Percentiles rank a stretch among this genome's conserved stretches.
Evolutionary conservation across 202 grass and related monocot species (phyloP).

Genomic region (Zizania palustris): DNA sequence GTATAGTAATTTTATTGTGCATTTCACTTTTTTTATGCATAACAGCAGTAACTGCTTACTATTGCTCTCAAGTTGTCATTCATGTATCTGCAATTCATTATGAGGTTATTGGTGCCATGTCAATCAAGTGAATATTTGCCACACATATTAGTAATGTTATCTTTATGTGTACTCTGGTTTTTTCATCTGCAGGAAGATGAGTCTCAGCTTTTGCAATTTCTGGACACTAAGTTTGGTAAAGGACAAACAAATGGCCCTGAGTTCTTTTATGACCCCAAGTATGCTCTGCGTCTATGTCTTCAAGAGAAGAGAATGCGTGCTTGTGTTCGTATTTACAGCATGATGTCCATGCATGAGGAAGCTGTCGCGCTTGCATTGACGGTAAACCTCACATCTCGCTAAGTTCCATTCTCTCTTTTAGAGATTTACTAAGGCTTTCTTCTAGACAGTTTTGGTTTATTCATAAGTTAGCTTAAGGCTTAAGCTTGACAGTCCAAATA

Average conservation of each 20-base stretch:
- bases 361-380: constrained; percentile 93
- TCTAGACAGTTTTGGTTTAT: too few species aligned
- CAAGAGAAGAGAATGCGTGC: constrained; percentile 95
- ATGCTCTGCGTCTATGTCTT: constrained; percentile 95
- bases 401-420: not conserved
- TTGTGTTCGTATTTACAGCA: constrained; percentile 97
- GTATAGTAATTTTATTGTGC: not conserved
- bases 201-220: constrained; percentile 84
- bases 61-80: constrained; percentile 5
- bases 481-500: too few species aligned
- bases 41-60: constrained; percentile 27
- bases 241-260: constrained; percentile 66
- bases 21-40: constrained; percentile 35
- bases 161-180: constrained; percentile 24
- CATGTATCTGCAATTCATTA: not conserved
- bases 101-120: constrained; percentile 22
- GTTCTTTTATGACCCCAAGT: constrained; percentile 97
- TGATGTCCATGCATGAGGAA: constrained; percentile 99
- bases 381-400: constrained; percentile 49
- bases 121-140: constrained; percentile 20
- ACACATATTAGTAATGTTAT: constrained; percentile 6
- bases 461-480: too few species aligned
- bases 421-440: not conserved
- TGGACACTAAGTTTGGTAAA: constrained; percentile 82
- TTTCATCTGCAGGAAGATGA: constrained; percentile 75